Percentiles rank a stretch among this genome's conserved stretches.
Conservation (phyloP, 2,329 filamentous ascomycete genomes). For the Botrytis byssoidea region DNA sequence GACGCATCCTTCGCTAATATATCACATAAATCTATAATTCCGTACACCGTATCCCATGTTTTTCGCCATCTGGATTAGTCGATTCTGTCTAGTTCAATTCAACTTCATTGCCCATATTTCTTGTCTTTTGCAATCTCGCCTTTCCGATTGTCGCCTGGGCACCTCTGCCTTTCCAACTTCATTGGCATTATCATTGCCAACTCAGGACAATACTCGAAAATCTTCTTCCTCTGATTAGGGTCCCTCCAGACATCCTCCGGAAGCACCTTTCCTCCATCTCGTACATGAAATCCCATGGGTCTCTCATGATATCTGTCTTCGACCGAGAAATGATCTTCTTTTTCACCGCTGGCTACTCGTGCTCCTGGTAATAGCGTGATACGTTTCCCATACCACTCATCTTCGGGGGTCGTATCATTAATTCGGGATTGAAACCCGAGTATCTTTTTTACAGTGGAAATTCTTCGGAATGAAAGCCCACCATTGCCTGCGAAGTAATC, state of each 20-base stretch:
- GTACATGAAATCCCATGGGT: constrained; percentile 56
- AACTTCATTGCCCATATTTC: neutral
- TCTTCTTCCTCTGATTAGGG: constrained; percentile 44
- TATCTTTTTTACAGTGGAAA: constrained; percentile 50
- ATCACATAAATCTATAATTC: neutral
- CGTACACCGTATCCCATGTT: neutral
- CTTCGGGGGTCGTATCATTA: constrained; percentile 53
- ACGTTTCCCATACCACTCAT: constrained; percentile 55
- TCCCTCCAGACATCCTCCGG: constrained; percentile 49
- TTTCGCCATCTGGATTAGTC: no score
- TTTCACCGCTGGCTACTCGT: constrained; percentile 45
- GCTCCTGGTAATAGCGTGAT: constrained; percentile 49
- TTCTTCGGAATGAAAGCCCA: constrained; percentile 53
- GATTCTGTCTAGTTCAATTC: neutral
- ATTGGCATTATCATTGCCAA: constrained; percentile 56
- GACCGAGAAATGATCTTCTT: constrained; percentile 48
- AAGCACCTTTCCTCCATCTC: constrained; percentile 45
- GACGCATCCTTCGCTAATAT: neutral
- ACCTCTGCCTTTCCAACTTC: constrained; percentile 46
- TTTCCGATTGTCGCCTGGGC: constrained; percentile 13
- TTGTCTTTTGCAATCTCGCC: neutral
- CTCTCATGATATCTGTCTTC: constrained; percentile 50
- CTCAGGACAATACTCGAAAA: constrained; percentile 57
- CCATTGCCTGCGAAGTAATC: constrained; percentile 50
- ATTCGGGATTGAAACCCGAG: constrained; percentile 51